Conservation (phyloP, 768 basidiomycete species). For the Rossbeevera mucosa region DNA sequence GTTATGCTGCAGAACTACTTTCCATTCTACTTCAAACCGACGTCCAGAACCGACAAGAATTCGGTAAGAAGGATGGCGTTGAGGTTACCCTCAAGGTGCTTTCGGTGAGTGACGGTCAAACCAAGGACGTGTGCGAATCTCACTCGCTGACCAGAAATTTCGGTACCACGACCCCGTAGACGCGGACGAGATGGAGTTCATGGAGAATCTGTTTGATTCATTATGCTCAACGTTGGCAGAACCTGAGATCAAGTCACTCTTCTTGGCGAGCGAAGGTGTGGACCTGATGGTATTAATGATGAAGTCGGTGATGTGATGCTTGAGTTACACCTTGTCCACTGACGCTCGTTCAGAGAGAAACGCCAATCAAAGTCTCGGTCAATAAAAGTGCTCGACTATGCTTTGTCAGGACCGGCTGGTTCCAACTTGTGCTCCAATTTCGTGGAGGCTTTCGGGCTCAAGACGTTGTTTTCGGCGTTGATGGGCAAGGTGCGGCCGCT, state of each 20-base stretch:
- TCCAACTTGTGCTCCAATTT: conserved; percentile 74
- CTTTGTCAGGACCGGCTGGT: conserved; percentile 75
- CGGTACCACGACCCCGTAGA: conserved; percentile 79
- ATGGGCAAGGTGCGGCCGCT: conserved; percentile 81
- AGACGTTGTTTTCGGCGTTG: conserved; percentile 83
- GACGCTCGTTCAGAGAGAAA: conserved; percentile 58
- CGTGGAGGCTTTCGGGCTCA: conserved; percentile 82
- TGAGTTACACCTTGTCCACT: conserved; percentile 4
- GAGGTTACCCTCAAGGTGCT: conserved; percentile 71
- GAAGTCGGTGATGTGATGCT: conserved; percentile 56
- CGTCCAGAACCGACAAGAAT: conserved; percentile 57
- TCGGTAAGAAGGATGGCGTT: conserved; percentile 74
- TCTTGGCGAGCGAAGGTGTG: conserved; percentile 87
- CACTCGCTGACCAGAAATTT: conserved; percentile 59
- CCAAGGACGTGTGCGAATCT: conserved; percentile 7
- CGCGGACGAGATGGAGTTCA: conserved; percentile 91
- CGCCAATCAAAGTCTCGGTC: conserved; percentile 73
- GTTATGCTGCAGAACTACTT: conserved; percentile 91
- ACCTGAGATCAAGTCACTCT: conserved; percentile 69
- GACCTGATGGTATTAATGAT: conserved; percentile 98
- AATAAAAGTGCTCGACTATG: conserved; percentile 89
- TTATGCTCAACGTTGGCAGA: conserved; percentile 85
- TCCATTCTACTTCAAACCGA: conserved; percentile 84
- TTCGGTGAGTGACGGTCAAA: conserved; percentile 54
- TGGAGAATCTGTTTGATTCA: conserved; percentile 94